phyloP scores from a whole-genome alignment of 2,329 filamentous ascomycete species.

The Penicillium corylophilum region DNA sequence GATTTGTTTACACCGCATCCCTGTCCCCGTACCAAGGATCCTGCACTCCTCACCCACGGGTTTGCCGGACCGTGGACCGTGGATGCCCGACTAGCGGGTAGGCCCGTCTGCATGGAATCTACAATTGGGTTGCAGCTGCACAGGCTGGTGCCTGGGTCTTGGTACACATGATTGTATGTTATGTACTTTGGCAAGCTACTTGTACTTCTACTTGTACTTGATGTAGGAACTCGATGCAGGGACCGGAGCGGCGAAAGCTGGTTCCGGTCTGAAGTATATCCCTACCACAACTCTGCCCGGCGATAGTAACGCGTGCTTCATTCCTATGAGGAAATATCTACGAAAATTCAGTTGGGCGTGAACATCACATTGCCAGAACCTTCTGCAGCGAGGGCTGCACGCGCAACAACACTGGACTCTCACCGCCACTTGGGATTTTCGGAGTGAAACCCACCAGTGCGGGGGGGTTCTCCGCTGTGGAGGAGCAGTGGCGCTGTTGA shows the following conservation, averaged over 20 bases:
- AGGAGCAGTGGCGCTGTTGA: constrained; percentile 5
- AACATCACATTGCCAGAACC: neutral
- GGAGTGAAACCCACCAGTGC: constrained; percentile 11
- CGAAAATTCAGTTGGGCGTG: neutral
- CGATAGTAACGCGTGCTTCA: no score
- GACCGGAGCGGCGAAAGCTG: neutral
- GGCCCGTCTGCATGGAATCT: constrained; percentile 15
- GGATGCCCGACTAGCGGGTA: constrained; percentile 15
- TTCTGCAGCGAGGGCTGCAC: constrained; percentile 7
- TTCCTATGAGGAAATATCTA: no score
- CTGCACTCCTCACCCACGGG: constrained; percentile 12
- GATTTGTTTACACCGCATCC: constrained; percentile 28
- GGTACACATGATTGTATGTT: no score
- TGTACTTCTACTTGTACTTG: no score
- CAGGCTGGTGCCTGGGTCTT: neutral
- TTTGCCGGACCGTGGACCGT: constrained; percentile 1
- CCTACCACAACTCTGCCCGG: no score
- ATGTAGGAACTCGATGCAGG: neutral
- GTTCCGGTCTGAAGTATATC: neutral
- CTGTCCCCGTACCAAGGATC: constrained; percentile 24
- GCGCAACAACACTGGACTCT: constrained; percentile 18
- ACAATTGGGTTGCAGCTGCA: constrained; percentile 4
- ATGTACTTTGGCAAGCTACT: neutral
- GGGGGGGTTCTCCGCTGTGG: constrained; percentile 14
- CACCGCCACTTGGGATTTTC: constrained; percentile 24